A percentile compares a stretch with the other conserved stretches of the same genome.
phyloP scores from a whole-genome alignment of 2,329 filamentous ascomycete species.

The Bipolaris sorokiniana region DNA sequence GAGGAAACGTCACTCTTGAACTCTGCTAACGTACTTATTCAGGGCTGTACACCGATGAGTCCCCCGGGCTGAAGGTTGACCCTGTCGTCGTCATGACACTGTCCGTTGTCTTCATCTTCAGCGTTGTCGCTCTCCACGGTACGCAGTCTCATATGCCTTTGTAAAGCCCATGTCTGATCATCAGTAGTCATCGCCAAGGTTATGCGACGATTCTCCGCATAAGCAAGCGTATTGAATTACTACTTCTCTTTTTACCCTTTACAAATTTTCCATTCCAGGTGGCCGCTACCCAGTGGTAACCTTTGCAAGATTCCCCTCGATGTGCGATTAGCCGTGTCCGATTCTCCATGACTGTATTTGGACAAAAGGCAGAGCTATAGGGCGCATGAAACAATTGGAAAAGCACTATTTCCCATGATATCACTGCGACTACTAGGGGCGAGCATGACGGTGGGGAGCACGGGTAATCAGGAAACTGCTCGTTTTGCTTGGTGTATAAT shows the following conservation, averaged over 20 bases:
- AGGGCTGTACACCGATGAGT: constrained; percentile 98
- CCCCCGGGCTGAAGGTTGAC: constrained; percentile 95
- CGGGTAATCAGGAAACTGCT: constrained; percentile 22
- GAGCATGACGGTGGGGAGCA: constrained; percentile 8
- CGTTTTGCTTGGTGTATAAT: constrained; percentile 44
- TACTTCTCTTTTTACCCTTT: constrained; percentile 16
- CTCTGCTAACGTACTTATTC: constrained; percentile 23
- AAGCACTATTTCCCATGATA: constrained; percentile 28
- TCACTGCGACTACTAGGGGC: constrained; percentile 19
- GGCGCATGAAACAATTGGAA: constrained; percentile 21
- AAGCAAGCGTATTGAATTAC: constrained; percentile 19
- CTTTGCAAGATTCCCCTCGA: constrained; percentile 9
- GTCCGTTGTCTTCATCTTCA: constrained; percentile 98
- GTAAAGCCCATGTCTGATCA: constrained; percentile 20
- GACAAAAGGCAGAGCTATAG: constrained; percentile 21
- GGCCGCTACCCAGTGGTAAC: constrained; percentile 32
- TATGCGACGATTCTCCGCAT: constrained; percentile 80
- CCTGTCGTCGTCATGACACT: constrained; percentile 96
- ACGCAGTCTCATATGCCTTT: constrained; percentile 49
- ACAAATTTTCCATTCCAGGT: constrained; percentile 16
- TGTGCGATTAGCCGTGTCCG: constrained; percentile 10
- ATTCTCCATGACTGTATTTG: constrained; percentile 13
- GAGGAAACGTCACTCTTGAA: background rate
- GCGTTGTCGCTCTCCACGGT: constrained; percentile 97
- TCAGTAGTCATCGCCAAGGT: constrained; percentile 88